phyloP scores from a whole-genome alignment of 768 basidiomycete species.

The Auriscalpium microsporum region DNA sequence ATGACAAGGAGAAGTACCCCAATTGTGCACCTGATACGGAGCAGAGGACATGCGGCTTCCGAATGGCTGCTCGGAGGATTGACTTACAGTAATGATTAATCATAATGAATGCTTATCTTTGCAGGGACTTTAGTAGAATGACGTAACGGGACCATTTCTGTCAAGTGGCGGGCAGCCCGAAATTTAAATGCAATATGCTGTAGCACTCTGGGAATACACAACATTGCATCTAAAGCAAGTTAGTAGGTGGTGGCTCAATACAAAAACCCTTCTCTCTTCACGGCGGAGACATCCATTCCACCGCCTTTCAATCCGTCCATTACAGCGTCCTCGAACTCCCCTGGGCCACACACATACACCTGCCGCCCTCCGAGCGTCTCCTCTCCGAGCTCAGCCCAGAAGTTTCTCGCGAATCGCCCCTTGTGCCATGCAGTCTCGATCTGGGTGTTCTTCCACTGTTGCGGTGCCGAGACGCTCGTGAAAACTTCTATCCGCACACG shows the following conservation, averaged over 20 bases:
- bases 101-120: too few species aligned
- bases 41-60: too few species aligned
- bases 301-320: slow-evolving; percentile 25
- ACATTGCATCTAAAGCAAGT: too few species aligned
- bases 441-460: slow-evolving; percentile 1
- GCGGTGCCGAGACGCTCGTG: slow-evolving; percentile 14
- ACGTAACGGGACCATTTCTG: too few species aligned
- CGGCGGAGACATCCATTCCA: slow-evolving; percentile 25
- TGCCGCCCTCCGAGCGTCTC: slow-evolving; percentile 9
- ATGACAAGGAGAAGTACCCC: too few species aligned
- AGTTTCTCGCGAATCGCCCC: slow-evolving; percentile 14
- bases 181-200: too few species aligned
- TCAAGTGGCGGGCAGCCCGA: too few species aligned
- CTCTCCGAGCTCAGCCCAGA: slow-evolving; percentile 10
- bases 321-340: slow-evolving; percentile 33
- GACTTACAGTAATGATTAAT: too few species aligned
- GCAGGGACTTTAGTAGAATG: too few species aligned
- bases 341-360: slow-evolving; percentile 40
- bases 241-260: slow-evolving; percentile 23
- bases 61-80: too few species aligned
- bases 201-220: too few species aligned
- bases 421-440: slow-evolving; percentile 12
- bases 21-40: too few species aligned
- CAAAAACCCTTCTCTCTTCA: slow-evolving; percentile 35
- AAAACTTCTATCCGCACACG: slow-evolving; percentile 35